Evolutionary conservation across 306 rosid species (phyloP).

Genomic region (Urtica urens): DNA sequence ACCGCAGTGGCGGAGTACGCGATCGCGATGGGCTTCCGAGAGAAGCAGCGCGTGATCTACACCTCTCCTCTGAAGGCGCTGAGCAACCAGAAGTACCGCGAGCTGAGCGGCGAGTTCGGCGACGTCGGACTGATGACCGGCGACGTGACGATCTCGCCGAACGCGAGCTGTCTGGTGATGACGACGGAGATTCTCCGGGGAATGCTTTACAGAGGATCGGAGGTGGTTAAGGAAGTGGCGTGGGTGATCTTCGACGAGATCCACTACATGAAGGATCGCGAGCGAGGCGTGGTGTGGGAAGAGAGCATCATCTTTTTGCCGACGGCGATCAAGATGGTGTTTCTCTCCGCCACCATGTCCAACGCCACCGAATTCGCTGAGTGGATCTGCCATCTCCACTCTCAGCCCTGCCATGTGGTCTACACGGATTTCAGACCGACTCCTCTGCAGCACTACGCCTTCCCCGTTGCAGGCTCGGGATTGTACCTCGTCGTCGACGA

Average conservation of each 20-base stretch:
- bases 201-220: constrained; percentile 90
- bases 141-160: constrained; percentile 80
- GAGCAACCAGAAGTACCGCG: constrained; percentile 87
- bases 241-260: constrained; percentile 97
- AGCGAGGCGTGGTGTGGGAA: constrained; percentile 98
- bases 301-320: constrained; percentile 94
- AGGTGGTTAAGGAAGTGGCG: constrained; percentile 81
- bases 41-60: constrained; percentile 76
- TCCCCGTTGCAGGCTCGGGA: constrained; percentile 69
- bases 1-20: constrained; percentile 98
- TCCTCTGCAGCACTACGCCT: constrained; percentile 84
- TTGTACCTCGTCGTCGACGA: constrained; percentile 85
- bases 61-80: constrained; percentile 88
- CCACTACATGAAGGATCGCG: constrained; percentile 93
- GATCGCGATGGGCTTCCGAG: constrained; percentile 85
- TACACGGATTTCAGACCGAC: constrained; percentile 93
- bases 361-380: constrained; percentile 93
- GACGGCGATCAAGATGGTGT: constrained; percentile 86
- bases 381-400: constrained; percentile 86
- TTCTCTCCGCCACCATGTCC: constrained; percentile 90
- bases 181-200: constrained; percentile 89
- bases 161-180: constrained; percentile 84
- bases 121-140: constrained; percentile 96
- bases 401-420: constrained; percentile 94
- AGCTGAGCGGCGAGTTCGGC: constrained; percentile 65